These are phyloP conservation scores for Stentor roeselii DNA, from an alignment of 73 alveolate species.

Conservation along the genomic window DNA sequence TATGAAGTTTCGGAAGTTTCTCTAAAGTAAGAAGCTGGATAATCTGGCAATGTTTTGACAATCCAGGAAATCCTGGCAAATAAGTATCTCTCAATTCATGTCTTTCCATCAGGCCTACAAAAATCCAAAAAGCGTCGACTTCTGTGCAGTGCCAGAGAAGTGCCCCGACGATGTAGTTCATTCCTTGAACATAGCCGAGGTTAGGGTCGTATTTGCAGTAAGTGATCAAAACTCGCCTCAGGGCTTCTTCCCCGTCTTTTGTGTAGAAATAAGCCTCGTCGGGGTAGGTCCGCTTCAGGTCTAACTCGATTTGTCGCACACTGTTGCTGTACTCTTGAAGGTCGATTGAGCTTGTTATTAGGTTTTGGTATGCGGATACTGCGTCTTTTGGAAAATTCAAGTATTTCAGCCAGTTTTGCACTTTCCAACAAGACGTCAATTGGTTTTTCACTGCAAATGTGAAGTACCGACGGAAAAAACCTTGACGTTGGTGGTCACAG, in stretches of 20 bases:
- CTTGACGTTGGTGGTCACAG: too few species aligned
- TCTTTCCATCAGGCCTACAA: conserved; percentile 71
- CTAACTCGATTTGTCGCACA: conserved; percentile 27
- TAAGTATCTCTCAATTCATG: conserved; percentile 75
- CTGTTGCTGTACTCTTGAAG: too few species aligned
- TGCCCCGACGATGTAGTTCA: conserved; percentile 87
- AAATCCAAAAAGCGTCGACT: conserved; percentile 83
- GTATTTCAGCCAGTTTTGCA: too few species aligned
- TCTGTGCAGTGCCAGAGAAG: conserved; percentile 81
- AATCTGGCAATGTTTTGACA: conserved; percentile 55
- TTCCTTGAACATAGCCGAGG: conserved; percentile 80
- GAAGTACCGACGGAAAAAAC: too few species aligned
- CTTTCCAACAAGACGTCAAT: too few species aligned
- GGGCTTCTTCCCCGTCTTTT: not conserved
- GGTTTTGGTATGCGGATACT: too few species aligned
- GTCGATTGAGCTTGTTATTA: too few species aligned
- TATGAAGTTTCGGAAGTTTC: conserved; percentile 36
- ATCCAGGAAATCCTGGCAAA: conserved; percentile 75
- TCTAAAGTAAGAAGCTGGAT: conserved; percentile 36
- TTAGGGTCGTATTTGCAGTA: conserved; percentile 33
- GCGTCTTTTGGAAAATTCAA: too few species aligned
- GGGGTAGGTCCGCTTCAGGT: conserved; percentile 30
- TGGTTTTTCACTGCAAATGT: too few species aligned
- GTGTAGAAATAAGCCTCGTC: not conserved
- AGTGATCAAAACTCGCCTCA: not conserved